phyloP scores from a whole-genome alignment of 257 asterid genomes.

The Vinca minor region DNA sequence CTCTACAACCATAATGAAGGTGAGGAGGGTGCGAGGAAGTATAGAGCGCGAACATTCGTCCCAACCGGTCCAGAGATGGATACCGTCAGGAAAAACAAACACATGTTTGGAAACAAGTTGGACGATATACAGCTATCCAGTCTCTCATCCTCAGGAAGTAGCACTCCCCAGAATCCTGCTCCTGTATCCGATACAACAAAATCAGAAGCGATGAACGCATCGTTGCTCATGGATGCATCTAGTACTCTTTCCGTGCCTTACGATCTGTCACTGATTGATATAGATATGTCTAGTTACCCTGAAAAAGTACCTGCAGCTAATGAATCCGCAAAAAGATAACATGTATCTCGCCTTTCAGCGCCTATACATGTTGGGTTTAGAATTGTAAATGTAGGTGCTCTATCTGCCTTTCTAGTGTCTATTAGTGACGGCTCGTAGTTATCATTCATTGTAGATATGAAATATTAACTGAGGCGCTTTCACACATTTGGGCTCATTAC shows the following conservation, averaged over 20 bases:
- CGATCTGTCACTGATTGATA: slow-evolving; percentile 64
- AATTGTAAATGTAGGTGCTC: slow-evolving; percentile 55
- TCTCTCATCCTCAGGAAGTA: slow-evolving; percentile 46
- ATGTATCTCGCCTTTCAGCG: no score
- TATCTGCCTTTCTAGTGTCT: no score
- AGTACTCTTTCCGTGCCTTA: slow-evolving; percentile 39
- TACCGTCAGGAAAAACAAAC: slow-evolving; percentile 69
- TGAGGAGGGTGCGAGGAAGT: slow-evolving; percentile 79
- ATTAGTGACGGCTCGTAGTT: slow-evolving; percentile 7
- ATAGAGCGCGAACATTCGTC: slow-evolving; percentile 88
- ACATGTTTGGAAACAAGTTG: slow-evolving; percentile 45
- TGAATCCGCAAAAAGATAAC: slow-evolving; percentile 45
- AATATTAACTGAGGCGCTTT: neutral
- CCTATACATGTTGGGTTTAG: slow-evolving; percentile 23
- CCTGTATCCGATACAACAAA: slow-evolving; percentile 27
- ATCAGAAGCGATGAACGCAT: slow-evolving; percentile 48
- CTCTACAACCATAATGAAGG: slow-evolving; percentile 87
- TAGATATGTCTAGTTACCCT: slow-evolving; percentile 65
- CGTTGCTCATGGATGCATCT: slow-evolving; percentile 52
- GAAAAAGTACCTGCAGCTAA: slow-evolving; percentile 45
- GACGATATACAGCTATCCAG: slow-evolving; percentile 59
- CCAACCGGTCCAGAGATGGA: slow-evolving; percentile 98
- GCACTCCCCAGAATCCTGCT: slow-evolving; percentile 29
- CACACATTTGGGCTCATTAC: slow-evolving; percentile 14
- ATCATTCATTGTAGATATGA: slow-evolving; percentile 19